Evolutionary conservation across 192 early-diverging fungal genomes (phyloP).

Genomic region (Spinellus fusiger): DNA sequence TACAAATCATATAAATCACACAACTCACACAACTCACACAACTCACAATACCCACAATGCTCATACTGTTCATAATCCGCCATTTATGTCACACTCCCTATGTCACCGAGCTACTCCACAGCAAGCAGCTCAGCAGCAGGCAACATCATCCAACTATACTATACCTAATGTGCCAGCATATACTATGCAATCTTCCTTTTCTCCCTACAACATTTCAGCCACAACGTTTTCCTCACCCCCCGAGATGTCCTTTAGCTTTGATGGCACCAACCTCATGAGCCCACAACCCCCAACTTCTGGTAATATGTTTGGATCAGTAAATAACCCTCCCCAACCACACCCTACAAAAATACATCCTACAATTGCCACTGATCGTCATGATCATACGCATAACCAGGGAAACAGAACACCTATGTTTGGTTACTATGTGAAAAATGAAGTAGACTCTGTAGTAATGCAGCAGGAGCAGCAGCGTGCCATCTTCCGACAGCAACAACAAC

Average conservation of each 20-base stretch:
- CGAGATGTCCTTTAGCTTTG: slow-evolving; percentile 7
- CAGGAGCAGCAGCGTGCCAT: background rate
- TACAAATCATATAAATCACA: background rate
- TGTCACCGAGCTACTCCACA: background rate
- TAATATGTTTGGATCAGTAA: background rate
- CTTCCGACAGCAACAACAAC: background rate
- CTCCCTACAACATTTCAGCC: slow-evolving; percentile 9
- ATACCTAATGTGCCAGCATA: slow-evolving; percentile 1
- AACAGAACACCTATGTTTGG: background rate
- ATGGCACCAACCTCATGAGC: background rate
- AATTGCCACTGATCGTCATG: background rate
- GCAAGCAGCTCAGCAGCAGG: background rate
- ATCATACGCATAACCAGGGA: background rate
- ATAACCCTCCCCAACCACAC: background rate
- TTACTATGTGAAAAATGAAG: slow-evolving; percentile 1
- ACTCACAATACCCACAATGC: background rate
- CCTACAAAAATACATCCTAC: background rate
- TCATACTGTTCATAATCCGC: background rate
- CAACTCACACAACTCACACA: background rate
- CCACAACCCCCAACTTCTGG: background rate
- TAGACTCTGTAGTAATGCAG: slow-evolving; percentile 1
- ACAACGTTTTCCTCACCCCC: slow-evolving; percentile 2
- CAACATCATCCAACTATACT: background rate
- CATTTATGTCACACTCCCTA: background rate
- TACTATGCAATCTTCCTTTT: slow-evolving; percentile 5